Evolutionary conservation across 1,284 basidiomycete genomes (phyloP), one percentile per base, ranked within the genome.

Genomic region (Thecaphora thlaspeos): DNA sequence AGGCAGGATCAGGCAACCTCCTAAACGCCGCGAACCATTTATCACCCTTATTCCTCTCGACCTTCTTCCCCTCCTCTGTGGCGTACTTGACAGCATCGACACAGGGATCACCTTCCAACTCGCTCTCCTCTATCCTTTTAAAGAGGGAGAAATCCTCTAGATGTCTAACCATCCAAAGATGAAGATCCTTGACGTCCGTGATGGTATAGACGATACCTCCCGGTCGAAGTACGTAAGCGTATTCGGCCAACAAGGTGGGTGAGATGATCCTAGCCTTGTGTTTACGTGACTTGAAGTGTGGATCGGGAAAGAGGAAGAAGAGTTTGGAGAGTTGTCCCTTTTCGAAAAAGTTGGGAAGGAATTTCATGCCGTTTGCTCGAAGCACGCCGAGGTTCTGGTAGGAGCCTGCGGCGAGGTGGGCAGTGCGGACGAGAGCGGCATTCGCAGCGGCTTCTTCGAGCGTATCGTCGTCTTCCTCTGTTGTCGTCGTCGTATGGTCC

Each of bases 281-380:
- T 79, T 99, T 99, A 69, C 93, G 87, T 18, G 85, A 84, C 80
- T 99, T 98, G 84, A 99, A 99, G 80, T 98, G 95, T 0, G 95
- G 95, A 80, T 99, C 95, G 30, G 95, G 95, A 80, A 97, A 98
- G 57, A 98, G 85, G 82, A 98, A 97, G 81, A 99, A 99, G 59
- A 99, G 84, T 59, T 95, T 89, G 40, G 51, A 53, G 7, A 76
- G 55, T 75, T 95, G 94, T 57, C 87, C 87, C 76, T 93, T 92
- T 12, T 83, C 78, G 80, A 99, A 96, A 80, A 93, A 97, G 81
- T 98, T 98, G 14, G 93, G 90, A 62, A 97, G 84, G 80, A 97
- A 97, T 81, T 98, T 98, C 94, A 97, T 97, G 41, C 90, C 88
- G 79, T 99, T 99, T 11, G 90, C 91, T 46, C 94, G 88, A 60